These are phyloP conservation scores for Fraxinus cuspidata DNA, from an alignment of 257 asterid genomes.

Conservation along the genomic window DNA sequence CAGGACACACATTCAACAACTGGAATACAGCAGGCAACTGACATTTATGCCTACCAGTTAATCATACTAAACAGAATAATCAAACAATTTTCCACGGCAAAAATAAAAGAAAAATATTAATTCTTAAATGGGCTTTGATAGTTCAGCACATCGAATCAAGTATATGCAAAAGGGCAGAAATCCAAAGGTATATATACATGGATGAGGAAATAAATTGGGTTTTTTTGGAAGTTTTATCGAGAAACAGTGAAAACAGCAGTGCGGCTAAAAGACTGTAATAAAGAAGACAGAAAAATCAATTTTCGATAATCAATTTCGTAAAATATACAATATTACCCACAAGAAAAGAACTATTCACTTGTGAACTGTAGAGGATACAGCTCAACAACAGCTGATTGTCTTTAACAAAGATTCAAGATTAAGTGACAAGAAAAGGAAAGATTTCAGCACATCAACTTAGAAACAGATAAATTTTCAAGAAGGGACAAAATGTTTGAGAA, in stretches of 20 bases:
- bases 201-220: not conserved
- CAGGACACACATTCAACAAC: conserved; percentile 94
- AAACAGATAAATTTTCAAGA: not conserved
- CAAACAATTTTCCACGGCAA: not conserved
- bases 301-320: not conserved
- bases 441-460: not conserved
- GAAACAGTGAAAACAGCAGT: no score
- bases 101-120: conserved; percentile 12
- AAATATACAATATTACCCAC: conserved; percentile 23
- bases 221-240: not conserved
- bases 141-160: not conserved
- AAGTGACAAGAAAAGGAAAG: not conserved
- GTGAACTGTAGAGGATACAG: conserved; percentile 17
- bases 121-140: not conserved
- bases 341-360: conserved; percentile 29
- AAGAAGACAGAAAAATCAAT: not conserved
- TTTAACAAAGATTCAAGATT: conserved; percentile 8
- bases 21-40: conserved; percentile 89
- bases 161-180: conserved; percentile 23
- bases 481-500: not conserved
- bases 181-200: not conserved
- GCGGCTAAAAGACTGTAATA: not conserved
- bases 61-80: conserved; percentile 26
- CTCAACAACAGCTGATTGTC: conserved; percentile 19
- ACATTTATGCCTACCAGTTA: conserved; percentile 66